Conservation (phyloP, 2,329 filamentous ascomycete genomes). For the Tolypocladium guangdongense region DNA sequence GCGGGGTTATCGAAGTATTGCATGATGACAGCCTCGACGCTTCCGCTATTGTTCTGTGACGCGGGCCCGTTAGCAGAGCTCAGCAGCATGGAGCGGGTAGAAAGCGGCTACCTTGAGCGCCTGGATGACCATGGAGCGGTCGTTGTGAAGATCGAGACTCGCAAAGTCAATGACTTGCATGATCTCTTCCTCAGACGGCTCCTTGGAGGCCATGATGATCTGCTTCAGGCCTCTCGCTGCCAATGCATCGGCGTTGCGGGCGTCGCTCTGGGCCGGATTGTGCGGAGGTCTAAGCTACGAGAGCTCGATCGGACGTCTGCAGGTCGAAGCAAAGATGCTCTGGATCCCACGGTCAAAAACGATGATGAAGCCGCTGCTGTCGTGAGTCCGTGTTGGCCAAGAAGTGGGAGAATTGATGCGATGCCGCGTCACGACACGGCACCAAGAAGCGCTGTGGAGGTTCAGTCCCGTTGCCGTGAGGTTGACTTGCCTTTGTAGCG, state of each 20-base stretch:
- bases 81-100: too few species aligned
- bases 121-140: constrained; percentile 27
- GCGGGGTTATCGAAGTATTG: constrained; percentile 40
- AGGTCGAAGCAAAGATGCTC: not conserved
- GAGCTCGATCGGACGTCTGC: not conserved
- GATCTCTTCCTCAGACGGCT: constrained; percentile 26
- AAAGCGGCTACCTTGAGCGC: constrained; percentile 27
- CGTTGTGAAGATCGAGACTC: constrained; percentile 21
- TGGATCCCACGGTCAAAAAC: not conserved
- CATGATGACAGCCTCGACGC: constrained; percentile 35
- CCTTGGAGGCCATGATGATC: constrained; percentile 19
- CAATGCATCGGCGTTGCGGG: not conserved
- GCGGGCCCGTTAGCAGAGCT: constrained; percentile 1
- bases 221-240: not conserved
- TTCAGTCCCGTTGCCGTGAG: not conserved
- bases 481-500: not conserved
- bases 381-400: not conserved
- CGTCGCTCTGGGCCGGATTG: not conserved
- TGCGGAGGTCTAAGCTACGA: not conserved
- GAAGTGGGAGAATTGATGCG: not conserved
- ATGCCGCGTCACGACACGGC: not conserved
- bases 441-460: not conserved
- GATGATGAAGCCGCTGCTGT: not conserved
- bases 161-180: constrained; percentile 31
- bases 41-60: constrained; percentile 28